Conservation (phyloP, 352 stramenopile species). For the Thalassiosira exigua region DNA sequence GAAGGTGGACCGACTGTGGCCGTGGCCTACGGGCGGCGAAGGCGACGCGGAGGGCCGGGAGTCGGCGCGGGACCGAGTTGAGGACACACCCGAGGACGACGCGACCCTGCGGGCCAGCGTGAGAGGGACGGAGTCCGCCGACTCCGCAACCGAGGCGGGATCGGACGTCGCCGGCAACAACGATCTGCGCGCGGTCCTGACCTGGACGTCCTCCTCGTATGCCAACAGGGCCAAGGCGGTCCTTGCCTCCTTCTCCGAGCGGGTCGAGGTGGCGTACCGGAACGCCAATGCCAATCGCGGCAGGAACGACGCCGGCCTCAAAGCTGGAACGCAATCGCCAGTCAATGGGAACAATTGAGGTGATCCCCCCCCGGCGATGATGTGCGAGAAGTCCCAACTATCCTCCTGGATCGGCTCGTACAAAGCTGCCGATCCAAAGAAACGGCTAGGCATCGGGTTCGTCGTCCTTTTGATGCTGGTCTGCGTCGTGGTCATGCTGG, state of each 20-base stretch:
- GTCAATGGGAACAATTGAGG: no score
- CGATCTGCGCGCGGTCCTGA: neutral
- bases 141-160: no score
- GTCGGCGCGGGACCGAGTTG: neutral
- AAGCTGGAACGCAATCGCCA: no score
- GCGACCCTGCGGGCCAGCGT: no score
- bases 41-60: neutral
- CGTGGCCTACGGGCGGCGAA: slow-evolving; percentile 7
- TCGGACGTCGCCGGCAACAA: neutral
- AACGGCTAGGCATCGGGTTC: neutral
- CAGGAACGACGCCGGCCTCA: no score
- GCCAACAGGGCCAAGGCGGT: slow-evolving; percentile 1
- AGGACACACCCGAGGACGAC: no score
- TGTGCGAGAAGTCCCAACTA: neutral
- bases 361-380: neutral
- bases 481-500: slow-evolving; percentile 14
- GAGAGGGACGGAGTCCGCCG: neutral
- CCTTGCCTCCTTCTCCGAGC: slow-evolving; percentile 11
- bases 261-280: slow-evolving; percentile 2
- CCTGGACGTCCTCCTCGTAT: neutral
- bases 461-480: slow-evolving; percentile 16
- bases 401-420: slow-evolving; percentile 3
- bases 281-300: slow-evolving; percentile 8
- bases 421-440: slow-evolving; percentile 2
- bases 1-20: slow-evolving; percentile 23